Percentiles rank a stretch among this genome's conserved stretches.
These are phyloP conservation scores for Leishmania aethiopica DNA, from an alignment of 208 protist genomes.

Conservation along the genomic window DNA sequence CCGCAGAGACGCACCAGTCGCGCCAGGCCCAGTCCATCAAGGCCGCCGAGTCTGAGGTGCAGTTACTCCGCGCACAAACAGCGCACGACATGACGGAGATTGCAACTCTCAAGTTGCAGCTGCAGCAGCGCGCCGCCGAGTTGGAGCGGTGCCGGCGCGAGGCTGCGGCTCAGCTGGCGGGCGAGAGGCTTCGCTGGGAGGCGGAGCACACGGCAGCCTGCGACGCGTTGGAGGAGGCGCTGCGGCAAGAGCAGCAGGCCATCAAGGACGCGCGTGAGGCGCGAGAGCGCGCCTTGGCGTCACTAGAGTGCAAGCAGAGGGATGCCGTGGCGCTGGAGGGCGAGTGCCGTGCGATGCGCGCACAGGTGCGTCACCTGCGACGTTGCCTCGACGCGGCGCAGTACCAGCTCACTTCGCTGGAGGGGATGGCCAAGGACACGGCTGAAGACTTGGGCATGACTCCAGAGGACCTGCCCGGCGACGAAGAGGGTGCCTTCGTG, in stretches of 20 bases:
- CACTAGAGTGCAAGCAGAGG: conserved; percentile 37
- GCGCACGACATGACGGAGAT: conserved; percentile 38
- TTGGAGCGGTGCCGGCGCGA: conserved; percentile 42
- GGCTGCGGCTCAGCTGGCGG: conserved; percentile 38
- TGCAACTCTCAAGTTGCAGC: conserved; percentile 34
- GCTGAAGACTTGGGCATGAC: conserved; percentile 39
- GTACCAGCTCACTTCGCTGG: conserved; percentile 36
- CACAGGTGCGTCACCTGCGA: conserved; percentile 27
- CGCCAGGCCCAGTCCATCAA: conserved; percentile 43
- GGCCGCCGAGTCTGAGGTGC: conserved; percentile 45
- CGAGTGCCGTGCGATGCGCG: conserved; percentile 27
- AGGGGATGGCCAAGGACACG: conserved; percentile 35
- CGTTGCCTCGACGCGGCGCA: conserved; percentile 31
- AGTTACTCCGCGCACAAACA: conserved; percentile 39
- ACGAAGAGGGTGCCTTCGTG: not conserved
- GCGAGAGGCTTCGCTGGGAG: conserved; percentile 36
- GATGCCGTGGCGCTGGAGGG: conserved; percentile 37
- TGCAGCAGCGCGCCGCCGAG: conserved; percentile 48
- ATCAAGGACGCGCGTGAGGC: conserved; percentile 48
- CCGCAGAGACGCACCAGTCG: conserved; percentile 39
- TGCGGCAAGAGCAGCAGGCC: conserved; percentile 38
- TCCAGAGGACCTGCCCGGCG: conserved; percentile 11
- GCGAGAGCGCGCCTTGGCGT: conserved; percentile 47
- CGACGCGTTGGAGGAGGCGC: conserved; percentile 36
- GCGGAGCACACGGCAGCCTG: conserved; percentile 20